phyloP scores from a whole-genome alignment of 306 rosid species.

The Corylus avellana region DNA sequence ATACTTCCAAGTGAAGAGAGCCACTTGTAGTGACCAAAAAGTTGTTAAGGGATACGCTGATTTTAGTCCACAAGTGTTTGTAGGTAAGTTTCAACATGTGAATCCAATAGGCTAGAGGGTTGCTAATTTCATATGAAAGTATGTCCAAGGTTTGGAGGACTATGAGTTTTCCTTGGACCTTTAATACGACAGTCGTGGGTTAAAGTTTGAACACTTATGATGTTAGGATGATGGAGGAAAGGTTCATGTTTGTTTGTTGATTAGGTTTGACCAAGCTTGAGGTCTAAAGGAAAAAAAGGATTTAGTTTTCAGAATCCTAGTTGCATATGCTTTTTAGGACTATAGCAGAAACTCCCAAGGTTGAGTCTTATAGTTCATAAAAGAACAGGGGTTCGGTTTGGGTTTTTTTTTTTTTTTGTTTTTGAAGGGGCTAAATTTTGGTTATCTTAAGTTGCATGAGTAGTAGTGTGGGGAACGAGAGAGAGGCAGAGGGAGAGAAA shows the following conservation, averaged over 20 bases:
- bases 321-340: not conserved
- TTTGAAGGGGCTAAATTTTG: not conserved
- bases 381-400: not conserved
- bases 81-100: not conserved
- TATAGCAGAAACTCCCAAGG: not conserved
- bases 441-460: too few relatives aligned
- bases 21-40: not conserved
- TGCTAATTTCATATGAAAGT: not conserved
- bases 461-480: not conserved
- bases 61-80: not conserved
- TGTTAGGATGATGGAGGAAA: not conserved
- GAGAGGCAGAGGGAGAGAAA: too few relatives aligned
- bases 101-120: not conserved
- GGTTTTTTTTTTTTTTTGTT: not conserved
- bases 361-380: not conserved
- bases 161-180: not conserved
- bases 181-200: not conserved
- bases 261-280: not conserved
- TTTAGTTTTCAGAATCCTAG: not conserved
- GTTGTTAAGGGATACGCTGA: not conserved
- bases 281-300: not conserved
- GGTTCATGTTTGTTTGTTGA: not conserved
- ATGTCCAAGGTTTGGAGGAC: not conserved
- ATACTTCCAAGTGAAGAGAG: constrained; percentile 4
- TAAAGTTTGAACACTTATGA: not conserved